Conservation (phyloP, 371 early-diverging fungal species). For the Dentiscutata heterogama region DNA sequence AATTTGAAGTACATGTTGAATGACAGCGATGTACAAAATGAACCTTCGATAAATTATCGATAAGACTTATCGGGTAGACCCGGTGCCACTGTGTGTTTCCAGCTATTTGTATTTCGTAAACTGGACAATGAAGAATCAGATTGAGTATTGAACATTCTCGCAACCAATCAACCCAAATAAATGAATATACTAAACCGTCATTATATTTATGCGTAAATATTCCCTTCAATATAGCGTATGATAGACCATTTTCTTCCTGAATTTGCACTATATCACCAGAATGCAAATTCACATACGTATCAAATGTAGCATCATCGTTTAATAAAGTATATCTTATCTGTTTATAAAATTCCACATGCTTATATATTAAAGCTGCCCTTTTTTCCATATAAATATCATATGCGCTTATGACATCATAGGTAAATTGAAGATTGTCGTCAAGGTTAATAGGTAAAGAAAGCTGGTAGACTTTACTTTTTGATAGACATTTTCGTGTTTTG, state of each 20-base stretch:
- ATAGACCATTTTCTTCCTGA: neutral
- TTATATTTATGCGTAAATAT: conserved; percentile 13
- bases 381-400: conserved; percentile 30
- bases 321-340: neutral
- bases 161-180: neutral
- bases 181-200: conserved; percentile 7
- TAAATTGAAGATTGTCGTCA: neutral
- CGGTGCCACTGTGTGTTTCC: neutral
- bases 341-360: neutral
- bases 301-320: neutral
- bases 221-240: neutral
- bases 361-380: neutral
- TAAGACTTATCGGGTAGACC: neutral
- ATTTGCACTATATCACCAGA: neutral
- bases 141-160: neutral
- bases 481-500: neutral
- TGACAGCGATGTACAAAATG: neutral
- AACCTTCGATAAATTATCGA: neutral
- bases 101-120: neutral
- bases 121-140: neutral
- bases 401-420: neutral
- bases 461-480: neutral
- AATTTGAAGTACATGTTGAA: neutral
- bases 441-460: neutral
- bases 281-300: neutral